These are phyloP conservation scores for Stropharia rugosoannulata DNA, from an alignment of 768 basidiomycete genomes.

Conservation along the genomic window DNA sequence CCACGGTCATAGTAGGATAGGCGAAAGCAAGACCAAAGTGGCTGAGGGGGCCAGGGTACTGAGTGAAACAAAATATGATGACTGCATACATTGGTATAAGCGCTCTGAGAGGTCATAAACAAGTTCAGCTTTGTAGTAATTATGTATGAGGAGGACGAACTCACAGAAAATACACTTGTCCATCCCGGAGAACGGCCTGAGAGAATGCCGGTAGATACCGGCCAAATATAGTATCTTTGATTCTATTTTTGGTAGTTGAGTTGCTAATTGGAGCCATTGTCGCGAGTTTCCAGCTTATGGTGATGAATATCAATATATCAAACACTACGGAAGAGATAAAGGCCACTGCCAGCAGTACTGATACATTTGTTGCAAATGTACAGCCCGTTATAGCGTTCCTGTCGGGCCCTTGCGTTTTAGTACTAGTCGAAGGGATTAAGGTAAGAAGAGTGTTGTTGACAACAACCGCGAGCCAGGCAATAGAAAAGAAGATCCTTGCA, in stretches of 20 bases:
- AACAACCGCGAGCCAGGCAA: neutral
- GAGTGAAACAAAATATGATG: neutral
- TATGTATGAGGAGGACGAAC: neutral
- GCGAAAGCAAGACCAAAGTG: neutral
- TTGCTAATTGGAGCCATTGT: neutral
- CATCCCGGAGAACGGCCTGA: neutral
- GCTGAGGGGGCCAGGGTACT: neutral
- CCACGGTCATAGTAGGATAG: neutral
- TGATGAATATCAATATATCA: neutral
- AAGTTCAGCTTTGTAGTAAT: neutral
- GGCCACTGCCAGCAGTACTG: neutral
- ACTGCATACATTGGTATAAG: neutral
- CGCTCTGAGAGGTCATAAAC: neutral
- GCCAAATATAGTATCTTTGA: neutral
- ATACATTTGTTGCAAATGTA: neutral
- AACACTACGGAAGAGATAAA: neutral
- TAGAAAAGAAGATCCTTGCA: neutral
- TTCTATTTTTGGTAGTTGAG: neutral
- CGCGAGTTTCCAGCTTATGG: neutral
- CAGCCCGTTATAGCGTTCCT: neutral
- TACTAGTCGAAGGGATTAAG: neutral
- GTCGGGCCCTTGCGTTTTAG: neutral
- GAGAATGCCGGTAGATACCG: neutral
- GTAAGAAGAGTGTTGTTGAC: neutral
- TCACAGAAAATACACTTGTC: neutral